phyloP scores from a whole-genome alignment of 2,329 filamentous ascomycete genomes.

The Alternaria conjuncta region DNA sequence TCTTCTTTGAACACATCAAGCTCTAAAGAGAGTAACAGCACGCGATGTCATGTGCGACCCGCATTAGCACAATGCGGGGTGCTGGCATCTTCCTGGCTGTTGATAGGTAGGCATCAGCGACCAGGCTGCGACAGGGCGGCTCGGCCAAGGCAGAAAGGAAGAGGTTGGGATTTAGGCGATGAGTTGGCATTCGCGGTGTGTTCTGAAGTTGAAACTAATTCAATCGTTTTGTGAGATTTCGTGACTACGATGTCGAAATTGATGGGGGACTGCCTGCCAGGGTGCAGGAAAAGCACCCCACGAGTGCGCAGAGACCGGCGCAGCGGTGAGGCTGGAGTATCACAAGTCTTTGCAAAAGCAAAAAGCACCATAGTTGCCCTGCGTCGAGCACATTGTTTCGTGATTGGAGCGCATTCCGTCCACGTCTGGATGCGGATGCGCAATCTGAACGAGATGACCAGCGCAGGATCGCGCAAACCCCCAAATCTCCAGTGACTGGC shows the following conservation, averaged over 20 bases:
- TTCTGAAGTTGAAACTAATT: neutral
- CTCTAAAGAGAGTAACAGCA: neutral
- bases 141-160: neutral
- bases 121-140: neutral
- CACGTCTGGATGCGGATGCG: neutral
- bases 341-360: neutral
- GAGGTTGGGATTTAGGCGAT: neutral
- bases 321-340: constrained; percentile 1
- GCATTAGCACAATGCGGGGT: neutral
- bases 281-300: neutral
- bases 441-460: neutral
- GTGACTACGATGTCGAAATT: neutral
- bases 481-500: neutral
- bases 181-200: neutral
- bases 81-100: neutral
- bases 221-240: neutral
- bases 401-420: neutral
- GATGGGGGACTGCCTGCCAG: neutral
- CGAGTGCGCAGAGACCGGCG: neutral
- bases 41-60: neutral
- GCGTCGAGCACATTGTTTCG: neutral
- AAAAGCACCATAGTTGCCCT: neutral
- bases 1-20: neutral
- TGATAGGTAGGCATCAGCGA: neutral
- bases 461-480: neutral